These are phyloP conservation scores for Lasiodiplodia hormozganensis DNA, from an alignment of 2,329 filamentous ascomycete genomes.

Conservation along the genomic window DNA sequence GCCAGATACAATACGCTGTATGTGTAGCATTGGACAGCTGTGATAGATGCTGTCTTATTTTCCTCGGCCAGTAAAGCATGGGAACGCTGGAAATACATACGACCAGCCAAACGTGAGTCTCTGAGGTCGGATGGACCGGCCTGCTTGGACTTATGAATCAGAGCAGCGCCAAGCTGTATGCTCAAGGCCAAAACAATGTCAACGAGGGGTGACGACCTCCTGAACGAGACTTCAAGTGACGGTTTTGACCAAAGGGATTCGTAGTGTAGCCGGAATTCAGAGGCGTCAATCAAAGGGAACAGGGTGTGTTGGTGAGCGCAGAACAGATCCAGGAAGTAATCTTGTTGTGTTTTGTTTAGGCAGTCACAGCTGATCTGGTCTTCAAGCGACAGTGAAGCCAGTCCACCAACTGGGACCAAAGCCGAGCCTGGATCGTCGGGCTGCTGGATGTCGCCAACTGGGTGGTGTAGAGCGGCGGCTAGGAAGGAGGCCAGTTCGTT, in stretches of 20 bases:
- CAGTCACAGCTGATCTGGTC: slow-evolving; percentile 34
- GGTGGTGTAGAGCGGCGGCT: slow-evolving; percentile 42
- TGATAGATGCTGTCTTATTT: slow-evolving; percentile 43
- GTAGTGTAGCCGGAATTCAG: slow-evolving; percentile 54
- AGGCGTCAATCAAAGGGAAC: slow-evolving; percentile 53
- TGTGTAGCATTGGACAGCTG: slow-evolving; percentile 58
- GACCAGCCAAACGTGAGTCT: slow-evolving; percentile 54
- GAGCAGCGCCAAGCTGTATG: slow-evolving; percentile 55
- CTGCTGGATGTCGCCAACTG: slow-evolving; percentile 31
- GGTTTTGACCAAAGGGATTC: slow-evolving; percentile 37
- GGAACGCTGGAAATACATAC: slow-evolving; percentile 56
- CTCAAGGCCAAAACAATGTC: slow-evolving; percentile 61
- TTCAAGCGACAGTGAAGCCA: slow-evolving; percentile 7
- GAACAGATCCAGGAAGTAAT: slow-evolving; percentile 56
- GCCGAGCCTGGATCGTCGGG: background rate
- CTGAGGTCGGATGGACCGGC: slow-evolving; percentile 30
- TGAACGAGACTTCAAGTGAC: slow-evolving; percentile 27
- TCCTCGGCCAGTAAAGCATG: slow-evolving; percentile 39
- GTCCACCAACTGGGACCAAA: background rate
- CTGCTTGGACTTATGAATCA: slow-evolving; percentile 7
- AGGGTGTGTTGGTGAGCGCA: slow-evolving; percentile 57
- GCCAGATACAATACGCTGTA: slow-evolving; percentile 56
- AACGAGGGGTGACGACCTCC: slow-evolving; percentile 57
- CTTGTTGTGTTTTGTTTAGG: slow-evolving; percentile 53
- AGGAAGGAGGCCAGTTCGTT: slow-evolving; percentile 50